Percentiles rank a stretch among this genome's conserved stretches.
Evolutionary conservation across 139 green algal genomes (phyloP).

Genomic region (Ettlia oleoabundans): DNA sequence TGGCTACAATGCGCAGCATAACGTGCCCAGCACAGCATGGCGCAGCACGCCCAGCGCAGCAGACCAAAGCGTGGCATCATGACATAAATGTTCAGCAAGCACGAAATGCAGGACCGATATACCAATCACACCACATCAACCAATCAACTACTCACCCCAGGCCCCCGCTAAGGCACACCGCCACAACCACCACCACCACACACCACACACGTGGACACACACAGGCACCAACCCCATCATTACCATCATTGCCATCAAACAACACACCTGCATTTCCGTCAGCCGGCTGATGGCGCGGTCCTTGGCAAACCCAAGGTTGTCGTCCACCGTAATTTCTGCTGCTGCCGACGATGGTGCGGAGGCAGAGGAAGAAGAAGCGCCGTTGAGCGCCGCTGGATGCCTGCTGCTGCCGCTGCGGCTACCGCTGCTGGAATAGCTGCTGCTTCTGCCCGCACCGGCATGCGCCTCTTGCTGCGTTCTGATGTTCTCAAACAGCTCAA

Average conservation of each 20-base stretch:
- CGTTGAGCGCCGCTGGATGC: not conserved
- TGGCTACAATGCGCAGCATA: too few species aligned
- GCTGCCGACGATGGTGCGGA: too few species aligned
- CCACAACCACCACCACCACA: too few species aligned
- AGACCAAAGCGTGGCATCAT: too few species aligned
- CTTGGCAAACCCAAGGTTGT: conserved; percentile 94
- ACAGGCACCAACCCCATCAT: not conserved
- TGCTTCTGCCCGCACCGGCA: not conserved
- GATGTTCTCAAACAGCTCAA: conserved; percentile 88
- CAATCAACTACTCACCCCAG: too few species aligned
- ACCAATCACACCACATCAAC: too few species aligned
- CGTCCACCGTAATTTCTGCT: too few species aligned
- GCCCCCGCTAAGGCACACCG: too few species aligned
- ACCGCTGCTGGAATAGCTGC: not conserved
- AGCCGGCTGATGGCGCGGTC: conserved; percentile 90
- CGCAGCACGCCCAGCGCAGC: too few species aligned
- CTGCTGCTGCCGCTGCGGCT: not conserved
- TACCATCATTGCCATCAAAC: not conserved
- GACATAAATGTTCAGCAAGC: too few species aligned
- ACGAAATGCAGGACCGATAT: too few species aligned
- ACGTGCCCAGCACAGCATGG: too few species aligned
- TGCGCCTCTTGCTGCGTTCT: conserved; percentile 69
- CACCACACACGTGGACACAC: not conserved
- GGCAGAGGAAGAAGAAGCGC: not conserved
- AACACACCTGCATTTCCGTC: conserved; percentile 90